These are phyloP conservation scores for Phytophthora cryptogea DNA, from an alignment of 352 stramenopile genomes.

Conservation along the genomic window DNA sequence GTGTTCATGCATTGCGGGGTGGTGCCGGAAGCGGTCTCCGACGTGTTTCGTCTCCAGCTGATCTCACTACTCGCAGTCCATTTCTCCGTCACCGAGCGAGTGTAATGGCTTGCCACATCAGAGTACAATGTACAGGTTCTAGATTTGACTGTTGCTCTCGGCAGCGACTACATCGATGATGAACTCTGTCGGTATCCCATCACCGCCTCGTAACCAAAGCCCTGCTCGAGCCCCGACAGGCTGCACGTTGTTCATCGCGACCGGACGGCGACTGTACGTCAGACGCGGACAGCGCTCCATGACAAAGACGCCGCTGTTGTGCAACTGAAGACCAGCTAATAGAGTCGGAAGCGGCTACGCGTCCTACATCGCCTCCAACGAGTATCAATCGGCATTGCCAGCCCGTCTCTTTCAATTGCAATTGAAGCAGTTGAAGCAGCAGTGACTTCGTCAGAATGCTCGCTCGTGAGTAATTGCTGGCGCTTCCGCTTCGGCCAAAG, in stretches of 20 bases:
- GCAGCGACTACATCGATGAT: too few relatives aligned
- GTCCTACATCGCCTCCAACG: not conserved
- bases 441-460: not conserved
- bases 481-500: slow-evolving; percentile 15
- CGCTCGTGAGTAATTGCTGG: slow-evolving; percentile 7
- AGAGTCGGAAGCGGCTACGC: not conserved
- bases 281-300: slow-evolving; percentile 1
- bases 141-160: not conserved
- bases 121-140: not conserved
- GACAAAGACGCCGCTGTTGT: slow-evolving; percentile 11
- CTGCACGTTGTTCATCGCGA: slow-evolving; percentile 5
- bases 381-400: not conserved
- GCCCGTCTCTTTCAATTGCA: too few relatives aligned
- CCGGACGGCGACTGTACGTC: slow-evolving; percentile 18
- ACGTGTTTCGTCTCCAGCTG: slow-evolving; percentile 13
- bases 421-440: not conserved
- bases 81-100: not conserved
- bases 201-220: not conserved
- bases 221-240: slow-evolving; percentile 13
- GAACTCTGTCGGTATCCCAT: too few relatives aligned
- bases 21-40: not conserved
- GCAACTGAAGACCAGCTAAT: not conserved
- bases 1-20: not conserved
- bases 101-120: slow-evolving; percentile 10
- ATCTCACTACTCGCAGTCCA: slow-evolving; percentile 19